Evolutionary conservation across 768 basidiomycete species (phyloP), one percentile per base, ranked within the genome.

Genomic region (Amanita pseudoporphyria): DNA sequence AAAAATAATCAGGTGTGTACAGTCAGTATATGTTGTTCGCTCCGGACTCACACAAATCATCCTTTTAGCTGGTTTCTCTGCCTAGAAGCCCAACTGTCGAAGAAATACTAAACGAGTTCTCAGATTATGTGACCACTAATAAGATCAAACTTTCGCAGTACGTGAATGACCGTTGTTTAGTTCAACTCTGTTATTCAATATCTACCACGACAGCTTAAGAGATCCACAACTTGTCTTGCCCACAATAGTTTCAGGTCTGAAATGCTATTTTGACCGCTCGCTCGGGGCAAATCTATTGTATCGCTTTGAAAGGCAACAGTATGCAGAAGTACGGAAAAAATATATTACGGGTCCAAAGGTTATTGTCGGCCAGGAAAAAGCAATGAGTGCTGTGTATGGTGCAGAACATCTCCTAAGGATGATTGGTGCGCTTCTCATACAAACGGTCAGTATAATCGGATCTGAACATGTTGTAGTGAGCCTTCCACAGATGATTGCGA

Each of bases 241-340:
- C 14, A 94, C 92, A 4, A 82, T 96, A 49, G 71, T 90, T 37
- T 79, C 87, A 1, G 95, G 95, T 1, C 72, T 98, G 9, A 78
- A 82, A 44, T 76, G 87, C 39, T 98, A 99, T 69, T 99, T 99
- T 61, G 91, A 99, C 64, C 86, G 89, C 28, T 84, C 91, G 0
- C 76, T 90, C 1, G 87, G 95, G 4, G 80, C 85, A 50, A 93
- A 89, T 64, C 76, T 99, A 22, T 74, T 98, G 3, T 99, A 98
- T 61, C 84, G 92, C 16, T 93, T 95, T 56, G 95, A 99, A 64
- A 79, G 95, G n/a, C 80, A 81, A 5, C 94, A 98, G 63, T 97
- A 95, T 54, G 82, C 84, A 5, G 81, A 84, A 42, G 76, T 89
- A 19, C 77, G 87, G 38, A 81, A 83, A 58, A 56, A 67, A 46